Evolutionary conservation across 139 green algal genomes (phyloP).

Genomic region (Chlamydomonas sphaeroides): DNA sequence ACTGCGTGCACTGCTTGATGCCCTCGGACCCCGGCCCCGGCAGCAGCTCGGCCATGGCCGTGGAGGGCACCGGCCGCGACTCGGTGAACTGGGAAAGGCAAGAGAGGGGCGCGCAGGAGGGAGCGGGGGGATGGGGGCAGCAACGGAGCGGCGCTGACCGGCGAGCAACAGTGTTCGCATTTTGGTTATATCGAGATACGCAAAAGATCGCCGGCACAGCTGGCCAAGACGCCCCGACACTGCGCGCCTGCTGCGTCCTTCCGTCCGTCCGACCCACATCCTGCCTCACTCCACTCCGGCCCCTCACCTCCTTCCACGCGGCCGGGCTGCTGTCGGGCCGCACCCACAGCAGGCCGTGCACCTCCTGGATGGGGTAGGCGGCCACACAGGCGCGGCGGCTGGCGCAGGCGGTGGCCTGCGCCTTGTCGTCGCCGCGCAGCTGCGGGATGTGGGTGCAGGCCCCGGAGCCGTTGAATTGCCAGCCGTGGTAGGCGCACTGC

Average conservation of each 20-base stretch:
- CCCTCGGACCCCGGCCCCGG: conserved; percentile 5
- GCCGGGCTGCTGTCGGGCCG: conserved; percentile 4
- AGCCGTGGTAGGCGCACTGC: conserved; percentile 61
- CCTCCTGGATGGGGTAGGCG: conserved; percentile 21
- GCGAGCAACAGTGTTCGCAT: not conserved
- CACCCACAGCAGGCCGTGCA: conserved; percentile 44
- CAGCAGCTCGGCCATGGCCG: conserved; percentile 12
- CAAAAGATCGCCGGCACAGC: not conserved
- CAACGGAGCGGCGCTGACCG: not conserved
- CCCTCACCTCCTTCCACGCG: not conserved
- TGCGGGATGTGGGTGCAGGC: conserved; percentile 56
- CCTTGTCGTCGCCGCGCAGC: conserved; percentile 22
- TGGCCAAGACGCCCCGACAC: no score
- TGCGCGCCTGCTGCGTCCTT: no score
- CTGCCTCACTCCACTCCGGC: no score
- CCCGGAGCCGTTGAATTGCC: conserved; percentile 49
- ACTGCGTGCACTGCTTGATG: conserved; percentile 1
- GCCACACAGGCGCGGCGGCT: conserved; percentile 33
- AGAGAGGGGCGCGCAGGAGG: no score
- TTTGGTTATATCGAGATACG: no score
- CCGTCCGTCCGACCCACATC: no score
- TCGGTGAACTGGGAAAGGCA: no score
- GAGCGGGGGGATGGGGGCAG: no score
- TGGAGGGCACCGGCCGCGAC: not conserved
- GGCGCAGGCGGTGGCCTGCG: conserved; percentile 18